phyloP scores from a whole-genome alignment of 1,284 basidiomycete species.

The Pyrrhoderma noxium region DNA sequence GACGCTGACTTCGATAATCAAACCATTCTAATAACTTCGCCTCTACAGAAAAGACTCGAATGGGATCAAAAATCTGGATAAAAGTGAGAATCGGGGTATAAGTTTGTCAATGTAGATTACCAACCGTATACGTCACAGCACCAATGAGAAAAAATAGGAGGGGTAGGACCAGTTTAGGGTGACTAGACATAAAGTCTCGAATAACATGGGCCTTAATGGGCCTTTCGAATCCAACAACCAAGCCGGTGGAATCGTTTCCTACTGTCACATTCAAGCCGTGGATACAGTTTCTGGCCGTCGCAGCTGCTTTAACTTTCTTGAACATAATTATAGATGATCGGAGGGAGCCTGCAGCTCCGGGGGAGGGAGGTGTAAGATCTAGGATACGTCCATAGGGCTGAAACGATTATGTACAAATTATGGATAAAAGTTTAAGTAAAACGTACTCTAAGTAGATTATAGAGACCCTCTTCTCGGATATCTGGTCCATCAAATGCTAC shows the following conservation, averaged over 20 bases:
- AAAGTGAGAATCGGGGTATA: neutral
- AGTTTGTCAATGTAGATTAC: conserved; percentile 16
- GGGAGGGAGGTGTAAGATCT: conserved; percentile 55
- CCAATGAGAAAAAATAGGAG: conserved; percentile 84
- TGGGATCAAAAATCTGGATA: conserved; percentile 80
- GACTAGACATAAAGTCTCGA: conserved; percentile 76
- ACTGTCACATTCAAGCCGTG: conserved; percentile 57
- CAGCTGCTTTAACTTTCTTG: conserved; percentile 58
- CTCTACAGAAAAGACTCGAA: conserved; percentile 81
- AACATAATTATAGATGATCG: conserved; percentile 63
- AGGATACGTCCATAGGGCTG: conserved; percentile 81
- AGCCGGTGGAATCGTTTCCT: conserved; percentile 38
- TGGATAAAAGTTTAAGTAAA: neutral
- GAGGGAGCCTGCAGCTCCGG: conserved; percentile 60
- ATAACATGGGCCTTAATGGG: conserved; percentile 75
- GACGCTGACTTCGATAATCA: conserved; percentile 52
- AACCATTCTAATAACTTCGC: conserved; percentile 81
- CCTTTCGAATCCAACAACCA: conserved; percentile 64
- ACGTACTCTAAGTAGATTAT: conserved; percentile 61
- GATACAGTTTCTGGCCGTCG: conserved; percentile 79
- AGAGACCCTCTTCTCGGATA: conserved; percentile 70
- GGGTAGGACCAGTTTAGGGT: conserved; percentile 85
- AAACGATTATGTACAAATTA: conserved; percentile 13
- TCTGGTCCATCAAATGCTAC: conserved; percentile 87
- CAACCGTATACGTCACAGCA: conserved; percentile 81